Evolutionary conservation across 805 yeast genomes (phyloP), one percentile per base, ranked within the genome.

Genomic region (Wickerhamiella alocasiicola): DNA sequence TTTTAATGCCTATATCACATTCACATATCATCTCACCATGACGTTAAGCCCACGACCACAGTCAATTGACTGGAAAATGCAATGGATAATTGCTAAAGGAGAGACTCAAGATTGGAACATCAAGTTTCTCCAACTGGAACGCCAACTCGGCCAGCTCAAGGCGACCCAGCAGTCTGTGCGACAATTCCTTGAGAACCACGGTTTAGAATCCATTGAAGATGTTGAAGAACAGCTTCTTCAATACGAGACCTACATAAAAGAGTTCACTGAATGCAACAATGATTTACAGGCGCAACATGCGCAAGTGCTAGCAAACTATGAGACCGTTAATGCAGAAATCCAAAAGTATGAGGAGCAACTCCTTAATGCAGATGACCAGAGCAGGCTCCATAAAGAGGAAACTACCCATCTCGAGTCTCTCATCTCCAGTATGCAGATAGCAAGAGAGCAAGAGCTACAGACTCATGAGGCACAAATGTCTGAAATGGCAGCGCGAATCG

Each of bases 11-110:
- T 7, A 7, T 23, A 23, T 7, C 26, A 7, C 26, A 23, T 7
- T 7, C 11, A 23, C 26, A 7, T 23, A 23, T 23, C 11, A n/a
- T n/a, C n/a, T n/a, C n/a, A n/a, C n/a, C n/a, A n/a, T n/a, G n/a
- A n/a, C n/a, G n/a, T n/a, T 24, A n/a, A 31, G 25, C 23, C 35
- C 35, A 15, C 36, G 36, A 6, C 36, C 36, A 7, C 5, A 5
- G 27, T 17, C 25, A 20, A 13, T 32, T 6, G 26, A 32, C 12
- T 32, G 36, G 36, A 11, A 20, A 15, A 3, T 6, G 17, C 11
- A 32, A 21, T 32, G 36, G 36, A n/a, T n/a, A n/a, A 7, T 20
- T 11, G 36, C 36, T 4, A 32, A 19, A 32, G 13, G 26, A 21
- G 36, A 32, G 20, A 20, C 23, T 4, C 6, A 11, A 9, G 18